phyloP scores from a whole-genome alignment of 2,329 filamentous ascomycete genomes.

The Aspergillus sp. region DNA sequence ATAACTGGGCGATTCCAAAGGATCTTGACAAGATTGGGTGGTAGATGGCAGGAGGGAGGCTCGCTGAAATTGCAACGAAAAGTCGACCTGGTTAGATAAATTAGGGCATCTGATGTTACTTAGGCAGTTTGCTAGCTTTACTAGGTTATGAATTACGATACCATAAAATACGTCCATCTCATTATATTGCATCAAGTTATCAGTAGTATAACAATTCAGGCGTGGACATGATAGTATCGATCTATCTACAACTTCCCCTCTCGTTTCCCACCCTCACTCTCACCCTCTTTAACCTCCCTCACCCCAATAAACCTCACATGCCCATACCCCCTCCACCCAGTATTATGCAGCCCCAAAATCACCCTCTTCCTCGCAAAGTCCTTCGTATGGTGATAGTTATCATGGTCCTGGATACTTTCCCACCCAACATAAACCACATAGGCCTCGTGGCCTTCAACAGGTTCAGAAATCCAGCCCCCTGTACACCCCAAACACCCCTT shows the following conservation, averaged over 20 bases:
- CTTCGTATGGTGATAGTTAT: constrained; percentile 36
- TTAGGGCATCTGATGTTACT: too few species aligned
- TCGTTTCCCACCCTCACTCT: background rate
- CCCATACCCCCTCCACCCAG: constrained; percentile 34
- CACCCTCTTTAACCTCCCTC: background rate
- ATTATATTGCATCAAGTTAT: too few species aligned
- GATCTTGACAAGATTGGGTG: constrained; percentile 8
- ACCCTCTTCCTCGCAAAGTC: constrained; percentile 30
- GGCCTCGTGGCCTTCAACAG: constrained; percentile 25
- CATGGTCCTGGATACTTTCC: constrained; percentile 34
- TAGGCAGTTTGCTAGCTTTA: too few species aligned
- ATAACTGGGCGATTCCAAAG: constrained; percentile 5
- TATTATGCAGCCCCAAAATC: constrained; percentile 29
- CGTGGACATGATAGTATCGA: too few species aligned
- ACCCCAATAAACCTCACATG: constrained; percentile 29
- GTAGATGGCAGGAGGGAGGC: too few species aligned
- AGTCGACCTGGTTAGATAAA: too few species aligned
- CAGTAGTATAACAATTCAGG: too few species aligned
- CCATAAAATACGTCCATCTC: too few species aligned
- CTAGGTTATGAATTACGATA: too few species aligned
- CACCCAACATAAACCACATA: constrained; percentile 39
- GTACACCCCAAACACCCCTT: constrained; percentile 35
- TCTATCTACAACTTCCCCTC: constrained; percentile 13
- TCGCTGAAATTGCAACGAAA: too few species aligned
- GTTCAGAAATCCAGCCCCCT: constrained; percentile 35